Percentiles rank a stretch among this genome's conserved stretches.
Conservation (phyloP, 2,329 filamentous ascomycete genomes). For the Alternaria infectoria region DNA sequence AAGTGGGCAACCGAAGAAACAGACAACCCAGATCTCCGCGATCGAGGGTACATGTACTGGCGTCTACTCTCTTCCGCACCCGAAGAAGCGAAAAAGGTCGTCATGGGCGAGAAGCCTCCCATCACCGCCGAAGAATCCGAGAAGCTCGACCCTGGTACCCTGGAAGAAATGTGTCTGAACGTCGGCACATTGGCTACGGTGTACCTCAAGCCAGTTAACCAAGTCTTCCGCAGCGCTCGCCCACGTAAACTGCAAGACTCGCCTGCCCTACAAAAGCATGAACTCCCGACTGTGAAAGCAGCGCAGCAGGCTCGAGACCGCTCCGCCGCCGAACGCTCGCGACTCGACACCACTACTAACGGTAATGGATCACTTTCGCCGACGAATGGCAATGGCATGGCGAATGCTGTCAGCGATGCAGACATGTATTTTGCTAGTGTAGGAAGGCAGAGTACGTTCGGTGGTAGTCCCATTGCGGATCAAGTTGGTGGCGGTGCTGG, state of each 20-base stretch:
- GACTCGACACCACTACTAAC: conserved; percentile 37
- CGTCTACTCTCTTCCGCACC: conserved; percentile 92
- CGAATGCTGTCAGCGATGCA: conserved; percentile 79
- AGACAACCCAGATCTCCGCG: conserved; percentile 96
- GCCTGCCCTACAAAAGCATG: conserved; percentile 81
- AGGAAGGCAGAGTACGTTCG: conserved; percentile 45
- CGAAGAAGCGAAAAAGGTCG: conserved; percentile 80
- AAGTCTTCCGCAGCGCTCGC: conserved; percentile 90
- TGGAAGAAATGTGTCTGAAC: conserved; percentile 97
- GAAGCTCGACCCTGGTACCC: conserved; percentile 84
- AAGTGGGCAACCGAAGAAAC: conserved; percentile 99
- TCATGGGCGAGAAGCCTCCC: conserved; percentile 96
- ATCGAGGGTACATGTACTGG: conserved; percentile 99
- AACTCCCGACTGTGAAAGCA: conserved; percentile 64
- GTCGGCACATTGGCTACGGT: conserved; percentile 96
- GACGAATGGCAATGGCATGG: conserved; percentile 57
- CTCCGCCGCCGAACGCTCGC: conserved; percentile 37
- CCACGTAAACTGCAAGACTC: conserved; percentile 80
- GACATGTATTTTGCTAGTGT: conserved; percentile 84
- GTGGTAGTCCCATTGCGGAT: conserved; percentile 42
- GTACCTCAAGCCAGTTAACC: conserved; percentile 96
- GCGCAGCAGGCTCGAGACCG: conserved; percentile 42
- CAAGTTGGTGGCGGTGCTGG: conserved; percentile 27
- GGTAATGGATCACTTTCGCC: conserved; percentile 30
- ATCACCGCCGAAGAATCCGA: conserved; percentile 92